Conservation (phyloP, 2,329 filamentous ascomycete genomes). For the Paracamarosporium sp. region DNA sequence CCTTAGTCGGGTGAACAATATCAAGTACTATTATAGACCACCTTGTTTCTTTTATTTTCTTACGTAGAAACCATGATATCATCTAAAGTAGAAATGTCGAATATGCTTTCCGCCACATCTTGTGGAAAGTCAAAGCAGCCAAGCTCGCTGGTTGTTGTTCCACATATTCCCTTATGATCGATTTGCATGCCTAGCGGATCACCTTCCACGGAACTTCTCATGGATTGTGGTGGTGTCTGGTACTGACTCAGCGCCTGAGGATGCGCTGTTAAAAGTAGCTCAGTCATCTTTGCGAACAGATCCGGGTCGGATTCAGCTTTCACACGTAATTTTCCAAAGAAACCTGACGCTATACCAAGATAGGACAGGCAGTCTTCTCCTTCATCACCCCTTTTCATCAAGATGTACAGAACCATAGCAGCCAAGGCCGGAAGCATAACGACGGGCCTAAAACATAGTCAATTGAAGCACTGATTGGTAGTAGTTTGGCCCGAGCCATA, state of each 20-base stretch:
- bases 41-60: neutral
- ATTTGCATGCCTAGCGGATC: neutral
- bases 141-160: neutral
- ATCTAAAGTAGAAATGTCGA: neutral
- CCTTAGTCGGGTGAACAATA: no score
- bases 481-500: neutral
- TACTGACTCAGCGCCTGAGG: neutral
- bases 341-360: neutral
- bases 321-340: neutral
- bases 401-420: neutral
- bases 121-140: neutral
- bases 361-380: neutral
- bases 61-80: neutral
- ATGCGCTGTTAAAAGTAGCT: neutral
- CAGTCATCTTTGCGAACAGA: neutral
- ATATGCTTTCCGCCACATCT: neutral
- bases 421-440: neutral
- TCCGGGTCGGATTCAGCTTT: neutral
- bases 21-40: no score
- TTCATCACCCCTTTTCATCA: neutral
- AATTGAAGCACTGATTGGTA: neutral
- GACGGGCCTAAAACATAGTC: neutral
- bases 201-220: neutral
- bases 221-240: neutral
- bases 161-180: neutral